These are phyloP conservation scores for Eucommia ulmoides DNA, from an alignment of 257 asterid species.

Conservation along the genomic window DNA sequence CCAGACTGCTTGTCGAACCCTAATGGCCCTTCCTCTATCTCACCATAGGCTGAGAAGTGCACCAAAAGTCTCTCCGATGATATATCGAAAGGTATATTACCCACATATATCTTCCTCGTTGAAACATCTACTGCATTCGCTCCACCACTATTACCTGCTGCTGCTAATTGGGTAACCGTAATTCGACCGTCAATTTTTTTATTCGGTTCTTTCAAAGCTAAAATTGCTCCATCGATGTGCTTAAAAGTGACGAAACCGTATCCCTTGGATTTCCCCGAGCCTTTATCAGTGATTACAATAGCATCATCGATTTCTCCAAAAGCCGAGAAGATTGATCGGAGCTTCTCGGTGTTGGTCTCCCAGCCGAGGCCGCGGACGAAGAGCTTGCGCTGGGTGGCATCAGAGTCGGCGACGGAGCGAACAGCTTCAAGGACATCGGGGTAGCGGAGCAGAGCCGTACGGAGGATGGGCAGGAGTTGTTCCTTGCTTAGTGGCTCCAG, in stretches of 20 bases:
- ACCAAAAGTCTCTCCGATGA: constrained; percentile 63
- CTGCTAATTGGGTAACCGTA: constrained; percentile 84
- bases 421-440: constrained; percentile 67
- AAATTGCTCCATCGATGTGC: constrained; percentile 70
- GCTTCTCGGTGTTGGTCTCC: constrained; percentile 88
- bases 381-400: constrained; percentile 66
- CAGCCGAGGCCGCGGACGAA: constrained; percentile 97
- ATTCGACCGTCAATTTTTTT: constrained; percentile 94
- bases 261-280: constrained; percentile 68
- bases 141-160: constrained; percentile 61
- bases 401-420: constrained; percentile 77
- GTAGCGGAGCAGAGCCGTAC: constrained; percentile 66
- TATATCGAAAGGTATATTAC: constrained; percentile 88
- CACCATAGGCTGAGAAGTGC: constrained; percentile 68
- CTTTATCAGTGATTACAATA: constrained; percentile 74
- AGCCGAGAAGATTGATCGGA: constrained; percentile 51
- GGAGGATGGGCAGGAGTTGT: constrained; percentile 59
- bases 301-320: constrained; percentile 86
- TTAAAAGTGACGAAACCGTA: constrained; percentile 84
- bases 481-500: constrained; percentile 76
- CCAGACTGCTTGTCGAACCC: constrained; percentile 98
- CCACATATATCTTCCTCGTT: constrained; percentile 84
- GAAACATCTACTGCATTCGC: constrained; percentile 55
- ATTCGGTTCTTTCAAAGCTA: constrained; percentile 69
- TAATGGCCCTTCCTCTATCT: constrained; percentile 94